A percentile compares a stretch with the other conserved stretches of the same genome.
Conservation (phyloP, 306 rosid genomes). For the Casuarina cunninghamiana region DNA sequence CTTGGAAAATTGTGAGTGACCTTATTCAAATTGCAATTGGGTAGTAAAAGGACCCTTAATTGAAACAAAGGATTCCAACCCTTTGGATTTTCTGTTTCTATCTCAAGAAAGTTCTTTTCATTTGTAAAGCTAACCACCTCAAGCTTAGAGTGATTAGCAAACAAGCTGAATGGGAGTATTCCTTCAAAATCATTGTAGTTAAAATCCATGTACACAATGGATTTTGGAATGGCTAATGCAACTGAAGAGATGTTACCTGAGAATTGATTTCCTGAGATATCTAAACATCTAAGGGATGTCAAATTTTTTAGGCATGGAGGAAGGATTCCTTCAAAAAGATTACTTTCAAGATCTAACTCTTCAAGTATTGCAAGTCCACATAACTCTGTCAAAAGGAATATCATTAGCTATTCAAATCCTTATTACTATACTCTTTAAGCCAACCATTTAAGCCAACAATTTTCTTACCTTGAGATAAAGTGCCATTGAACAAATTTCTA, state of each 20-base stretch:
- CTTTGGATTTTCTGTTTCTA: too few relatives aligned
- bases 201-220: slow-evolving; percentile 16
- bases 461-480: too few relatives aligned
- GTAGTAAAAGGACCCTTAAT: neutral
- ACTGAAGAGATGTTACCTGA: slow-evolving; percentile 8
- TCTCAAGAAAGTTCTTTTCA: neutral
- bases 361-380: too few relatives aligned
- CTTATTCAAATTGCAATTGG: slow-evolving; percentile 5
- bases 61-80: too few relatives aligned
- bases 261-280: slow-evolving; percentile 20
- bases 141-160: slow-evolving; percentile 19
- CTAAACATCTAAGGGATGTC: neutral
- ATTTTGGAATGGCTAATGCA: neutral
- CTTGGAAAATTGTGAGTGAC: slow-evolving; percentile 5
- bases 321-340: too few relatives aligned
- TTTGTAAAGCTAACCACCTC: slow-evolving; percentile 4
- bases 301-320: neutral
- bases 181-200: slow-evolving; percentile 19
- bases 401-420: too few relatives aligned
- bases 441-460: too few relatives aligned
- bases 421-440: too few relatives aligned
- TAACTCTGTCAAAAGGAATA: too few relatives aligned
- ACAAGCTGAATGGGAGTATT: slow-evolving; percentile 6
- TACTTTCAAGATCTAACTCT: too few relatives aligned
- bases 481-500: too few relatives aligned